phyloP scores from a whole-genome alignment of 2,329 filamentous ascomycete genomes.

The Penicillium sp. region DNA sequence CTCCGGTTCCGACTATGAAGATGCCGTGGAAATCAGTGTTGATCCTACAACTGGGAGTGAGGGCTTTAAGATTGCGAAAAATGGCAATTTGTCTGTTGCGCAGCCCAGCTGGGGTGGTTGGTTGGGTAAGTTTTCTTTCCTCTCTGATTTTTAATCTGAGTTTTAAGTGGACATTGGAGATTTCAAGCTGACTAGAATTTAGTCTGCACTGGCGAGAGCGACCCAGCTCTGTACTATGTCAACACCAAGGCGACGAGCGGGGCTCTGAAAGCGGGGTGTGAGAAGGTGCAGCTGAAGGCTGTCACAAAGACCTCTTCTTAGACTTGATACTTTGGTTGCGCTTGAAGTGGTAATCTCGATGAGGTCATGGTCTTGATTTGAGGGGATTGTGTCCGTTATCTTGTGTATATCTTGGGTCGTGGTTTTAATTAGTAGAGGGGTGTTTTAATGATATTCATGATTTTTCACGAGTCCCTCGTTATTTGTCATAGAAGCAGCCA shows the following conservation, averaged over 20 bases:
- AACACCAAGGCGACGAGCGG: constrained; percentile 2
- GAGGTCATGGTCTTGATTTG: background rate
- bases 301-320: background rate
- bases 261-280: constrained; percentile 7
- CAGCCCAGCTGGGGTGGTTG: constrained; percentile 13
- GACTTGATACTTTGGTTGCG: background rate
- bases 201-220: constrained; percentile 1
- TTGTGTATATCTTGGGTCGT: background rate
- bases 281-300: constrained; percentile 6
- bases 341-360: background rate
- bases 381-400: background rate
- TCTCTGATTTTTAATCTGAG: background rate
- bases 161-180: too few species aligned
- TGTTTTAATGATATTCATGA: background rate
- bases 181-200: background rate
- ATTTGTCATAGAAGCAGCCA: background rate
- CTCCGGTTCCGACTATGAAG: constrained; percentile 5
- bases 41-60: constrained; percentile 10
- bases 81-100: constrained; percentile 1
- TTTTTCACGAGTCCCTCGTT: background rate
- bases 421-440: background rate
- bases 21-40: constrained; percentile 17
- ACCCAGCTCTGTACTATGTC: constrained; percentile 12
- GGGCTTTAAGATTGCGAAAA: constrained; percentile 9
- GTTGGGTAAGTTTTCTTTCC: constrained; percentile 34